Evolutionary conservation across 306 rosid species (phyloP), one percentile per base, ranked within the genome.

Genomic region (Prosopis cineraria): DNA sequence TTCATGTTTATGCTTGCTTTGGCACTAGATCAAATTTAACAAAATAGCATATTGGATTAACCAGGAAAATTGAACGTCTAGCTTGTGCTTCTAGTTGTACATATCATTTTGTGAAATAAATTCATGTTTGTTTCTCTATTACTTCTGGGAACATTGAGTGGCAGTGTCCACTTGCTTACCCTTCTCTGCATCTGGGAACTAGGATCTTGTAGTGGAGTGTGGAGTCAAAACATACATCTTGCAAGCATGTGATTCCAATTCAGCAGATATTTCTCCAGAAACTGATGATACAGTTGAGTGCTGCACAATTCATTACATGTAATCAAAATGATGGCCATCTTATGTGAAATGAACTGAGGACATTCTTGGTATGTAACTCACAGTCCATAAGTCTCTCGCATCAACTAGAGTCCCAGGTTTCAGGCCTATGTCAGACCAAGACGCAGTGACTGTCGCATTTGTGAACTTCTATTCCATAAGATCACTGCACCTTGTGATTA

Each of bases 391-490:
- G 64, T 89, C 88, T 77, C 89, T 84, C 24, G 90, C 89, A 44
- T 65, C 64, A 39, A 88, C 90, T 36, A 37, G 10, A 31, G 81
- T 66, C 7, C 75, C 56, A 65, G 80, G 31, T 12, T 70, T 5
- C 1, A 91, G 83, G 75, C 93, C 90, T 14, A 89, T 68, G 45
- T 85, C 90, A 41, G 86, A 83, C 96, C 90, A 91, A 22, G 65
- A 47, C 52, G 90, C 92, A n/a, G 85, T 86, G 10, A 89, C 60
- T 17, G 70, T 86, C n/a, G 90, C 90, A 4, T 65, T 84, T 53
- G 86, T 86, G 86, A 74, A 25, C 93, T 81, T 81, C 90, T 89
- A 70, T 91, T 89, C 93, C 92, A 91, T 29, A 91, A 50, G 36
- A 91, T 40, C 34, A 87, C 73, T 31, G 89, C 93, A 78, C 67